Base-by-base conservation (phyloP, 2,329 filamentous ascomycete species). In the Parafenestella ontariensis region DNA sequence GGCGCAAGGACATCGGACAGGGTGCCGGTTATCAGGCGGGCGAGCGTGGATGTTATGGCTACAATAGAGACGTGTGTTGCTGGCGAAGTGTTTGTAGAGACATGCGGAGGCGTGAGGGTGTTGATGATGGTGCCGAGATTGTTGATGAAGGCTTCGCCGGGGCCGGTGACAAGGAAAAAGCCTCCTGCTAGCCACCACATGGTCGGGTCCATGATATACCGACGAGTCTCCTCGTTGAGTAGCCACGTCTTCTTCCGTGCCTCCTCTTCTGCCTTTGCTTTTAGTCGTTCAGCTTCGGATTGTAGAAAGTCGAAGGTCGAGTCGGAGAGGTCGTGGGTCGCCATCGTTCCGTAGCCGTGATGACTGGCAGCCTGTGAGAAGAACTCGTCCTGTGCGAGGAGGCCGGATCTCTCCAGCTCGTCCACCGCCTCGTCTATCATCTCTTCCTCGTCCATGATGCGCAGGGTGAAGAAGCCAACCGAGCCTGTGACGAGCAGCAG, bases 91-190 rank as follows among this genome's bases (percentile, higher is more conserved):
- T 80, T 73, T 64, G 72, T 65, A 17, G 82, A 71, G 17, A 86
- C 87, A 13, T 84, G 84, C n/a, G 79, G 79, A 5, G 85, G 84
- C 40, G 90, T 91, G 3, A 97, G 81, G 0, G 94, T 96, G 63
- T 90, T 89, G 65, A 98, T 93, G 57, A 99, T 89, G 21, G 93
- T 97, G 31, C 95, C 95, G 9, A 99, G 78, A 68, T 98, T 99
- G 78, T 98, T 99, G 78, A 98, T 92, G 74, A 97, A 99, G 10
- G 94, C 91, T 77, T 99, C 95, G n/a, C 93, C 94, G 0, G 95
- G 94, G 0, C 95, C 95, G 49, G 93, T 91, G 65, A 96, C 91
- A 59, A 98, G 84, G 76, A 98, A 91, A 77, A 99, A 98, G 18
- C 92, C 93, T 0, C 88, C 80, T 0, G 94, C 92, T 63, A 99